A percentile compares a stretch with the other conserved stretches of the same genome.
Conservation (phyloP, 192 early-diverging fungal genomes). For the Coemansia umbellata region DNA sequence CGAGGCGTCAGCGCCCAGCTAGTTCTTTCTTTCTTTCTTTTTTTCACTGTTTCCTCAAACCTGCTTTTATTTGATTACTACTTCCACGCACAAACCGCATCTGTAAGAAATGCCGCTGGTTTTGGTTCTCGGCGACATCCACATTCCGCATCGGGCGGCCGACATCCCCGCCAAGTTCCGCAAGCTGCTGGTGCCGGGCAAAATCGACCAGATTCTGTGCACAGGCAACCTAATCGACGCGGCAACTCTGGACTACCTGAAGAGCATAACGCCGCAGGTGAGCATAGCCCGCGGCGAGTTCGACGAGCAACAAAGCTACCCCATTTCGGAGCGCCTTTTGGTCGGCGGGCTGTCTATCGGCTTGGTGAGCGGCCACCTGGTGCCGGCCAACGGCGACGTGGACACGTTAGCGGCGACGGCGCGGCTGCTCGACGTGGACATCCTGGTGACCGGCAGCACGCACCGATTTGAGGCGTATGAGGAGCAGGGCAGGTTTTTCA, state of each 20-base stretch:
- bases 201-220: conserved; percentile 93
- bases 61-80: too few species aligned
- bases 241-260: conserved; percentile 84
- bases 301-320: conserved; percentile 56
- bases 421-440: conserved; percentile 87
- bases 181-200: conserved; percentile 89
- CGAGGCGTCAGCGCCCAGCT: too few species aligned
- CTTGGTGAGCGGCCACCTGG: conserved; percentile 83
- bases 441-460: conserved; percentile 83
- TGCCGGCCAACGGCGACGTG: conserved; percentile 57
- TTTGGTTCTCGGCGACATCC: conserved; percentile 88
- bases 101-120: conserved; percentile 56
- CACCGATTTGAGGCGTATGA: conserved; percentile 92
- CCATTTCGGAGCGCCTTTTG: conserved; percentile 62
- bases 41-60: neutral
- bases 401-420: conserved; percentile 73
- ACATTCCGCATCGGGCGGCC: conserved; percentile 88
- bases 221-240: conserved; percentile 86
- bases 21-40: too few species aligned
- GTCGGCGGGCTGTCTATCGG: conserved; percentile 65
- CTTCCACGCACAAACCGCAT: neutral
- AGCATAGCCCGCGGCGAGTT: conserved; percentile 78
- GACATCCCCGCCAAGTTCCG: conserved; percentile 91
- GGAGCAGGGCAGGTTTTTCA: conserved; percentile 85
- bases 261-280: conserved; percentile 74